Evolutionary conservation across 1,284 basidiomycete species (phyloP).

Genomic region (Ganoderma meredithae): DNA sequence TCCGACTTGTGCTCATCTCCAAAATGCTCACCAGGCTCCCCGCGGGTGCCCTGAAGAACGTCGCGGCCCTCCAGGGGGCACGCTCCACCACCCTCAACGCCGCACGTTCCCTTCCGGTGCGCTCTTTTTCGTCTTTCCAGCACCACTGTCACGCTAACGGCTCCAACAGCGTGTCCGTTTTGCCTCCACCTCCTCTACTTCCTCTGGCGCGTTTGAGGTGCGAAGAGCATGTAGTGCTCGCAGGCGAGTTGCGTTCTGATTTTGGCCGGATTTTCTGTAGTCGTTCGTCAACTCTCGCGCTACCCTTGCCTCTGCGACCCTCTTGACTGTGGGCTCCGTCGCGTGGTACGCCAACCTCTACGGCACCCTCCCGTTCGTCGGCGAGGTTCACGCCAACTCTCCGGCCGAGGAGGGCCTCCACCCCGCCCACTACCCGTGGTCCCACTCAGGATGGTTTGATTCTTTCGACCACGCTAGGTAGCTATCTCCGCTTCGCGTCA

Average conservation of each 20-base stretch:
- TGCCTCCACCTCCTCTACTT: slow-evolving; percentile 64
- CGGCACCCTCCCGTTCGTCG: slow-evolving; percentile 86
- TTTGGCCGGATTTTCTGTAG: slow-evolving; percentile 36
- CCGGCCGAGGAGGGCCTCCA: slow-evolving; percentile 96
- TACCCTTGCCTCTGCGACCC: slow-evolving; percentile 80
- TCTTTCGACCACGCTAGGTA: slow-evolving; percentile 96
- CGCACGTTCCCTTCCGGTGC: slow-evolving; percentile 56
- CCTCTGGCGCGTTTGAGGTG: slow-evolving; percentile 69
- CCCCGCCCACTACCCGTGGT: slow-evolving; percentile 89
- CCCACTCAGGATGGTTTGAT: slow-evolving; percentile 88
- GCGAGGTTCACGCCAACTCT: slow-evolving; percentile 89
- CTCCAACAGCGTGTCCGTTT: slow-evolving; percentile 63
- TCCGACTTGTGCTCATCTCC: slow-evolving; percentile 36
- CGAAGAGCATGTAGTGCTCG: slow-evolving; percentile 26
- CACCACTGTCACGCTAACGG: slow-evolving; percentile 26
- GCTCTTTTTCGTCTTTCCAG: slow-evolving; percentile 26
- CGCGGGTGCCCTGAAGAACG: slow-evolving; percentile 67
- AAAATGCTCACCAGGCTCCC: slow-evolving; percentile 84
- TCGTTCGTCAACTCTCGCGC: slow-evolving; percentile 75
- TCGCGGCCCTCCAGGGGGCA: slow-evolving; percentile 46
- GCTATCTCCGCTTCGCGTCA: slow-evolving; percentile 35
- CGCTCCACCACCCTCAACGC: slow-evolving; percentile 49
- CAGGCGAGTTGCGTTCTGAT: background rate
- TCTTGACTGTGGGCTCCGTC: slow-evolving; percentile 86
- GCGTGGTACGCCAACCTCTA: slow-evolving; percentile 98